A percentile compares a stretch with the other conserved stretches of the same genome.
Conservation (phyloP, 2,329 filamentous ascomycete genomes). For the Colletotrichum navitas region DNA sequence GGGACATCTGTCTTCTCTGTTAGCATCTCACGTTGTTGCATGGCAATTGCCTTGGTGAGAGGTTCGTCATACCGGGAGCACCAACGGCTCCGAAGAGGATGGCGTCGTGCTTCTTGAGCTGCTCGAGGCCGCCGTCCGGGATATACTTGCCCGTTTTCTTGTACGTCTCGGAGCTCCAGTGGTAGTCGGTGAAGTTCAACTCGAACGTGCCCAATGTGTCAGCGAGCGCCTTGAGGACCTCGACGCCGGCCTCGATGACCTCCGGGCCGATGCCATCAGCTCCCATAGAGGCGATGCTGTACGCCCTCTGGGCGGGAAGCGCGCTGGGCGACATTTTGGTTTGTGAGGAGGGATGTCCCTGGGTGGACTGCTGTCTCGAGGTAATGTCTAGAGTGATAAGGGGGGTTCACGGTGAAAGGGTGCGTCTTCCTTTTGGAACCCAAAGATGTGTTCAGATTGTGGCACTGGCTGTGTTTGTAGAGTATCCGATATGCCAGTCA, state of each 20-base stretch:
- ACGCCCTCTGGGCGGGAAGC: slow-evolving; percentile 49
- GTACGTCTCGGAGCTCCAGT: slow-evolving; percentile 77
- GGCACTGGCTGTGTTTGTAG: neutral
- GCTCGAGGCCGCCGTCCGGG: slow-evolving; percentile 66
- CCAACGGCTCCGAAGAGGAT: slow-evolving; percentile 51
- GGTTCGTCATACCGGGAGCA: slow-evolving; percentile 40
- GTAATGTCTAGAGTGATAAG: neutral
- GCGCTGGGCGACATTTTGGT: slow-evolving; percentile 39
- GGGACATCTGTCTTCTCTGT: slow-evolving; percentile 62
- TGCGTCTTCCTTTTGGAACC: neutral
- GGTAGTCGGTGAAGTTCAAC: slow-evolving; percentile 71
- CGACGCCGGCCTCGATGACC: slow-evolving; percentile 71
- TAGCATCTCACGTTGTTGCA: neutral
- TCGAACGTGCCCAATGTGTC: slow-evolving; percentile 68
- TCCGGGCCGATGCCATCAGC: slow-evolving; percentile 75
- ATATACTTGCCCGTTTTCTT: slow-evolving; percentile 76
- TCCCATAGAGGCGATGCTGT: slow-evolving; percentile 71
- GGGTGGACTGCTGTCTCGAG: neutral
- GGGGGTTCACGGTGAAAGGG: neutral
- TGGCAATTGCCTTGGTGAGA: too few species aligned
- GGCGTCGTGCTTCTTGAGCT: slow-evolving; percentile 46
- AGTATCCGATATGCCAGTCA: slow-evolving; percentile 8
- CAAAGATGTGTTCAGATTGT: neutral
- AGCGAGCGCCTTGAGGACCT: slow-evolving; percentile 68
- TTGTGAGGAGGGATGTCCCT: neutral